phyloP scores from a whole-genome alignment of 345 rosid species.

The Orychophragmus violaceus region DNA sequence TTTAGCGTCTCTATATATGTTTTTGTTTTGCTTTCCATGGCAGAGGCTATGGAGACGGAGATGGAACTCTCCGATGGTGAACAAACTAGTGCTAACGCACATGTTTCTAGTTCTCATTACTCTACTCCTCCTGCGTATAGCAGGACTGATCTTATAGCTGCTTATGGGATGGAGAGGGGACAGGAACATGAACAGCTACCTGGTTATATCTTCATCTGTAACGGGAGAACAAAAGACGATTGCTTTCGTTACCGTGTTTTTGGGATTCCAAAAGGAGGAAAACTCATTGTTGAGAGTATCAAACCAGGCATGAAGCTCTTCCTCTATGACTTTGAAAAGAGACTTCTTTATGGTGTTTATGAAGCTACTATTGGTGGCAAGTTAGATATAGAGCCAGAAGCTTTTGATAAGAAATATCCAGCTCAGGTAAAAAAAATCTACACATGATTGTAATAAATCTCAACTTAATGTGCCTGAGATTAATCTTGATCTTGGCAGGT shows the following conservation, averaged over 20 bases:
- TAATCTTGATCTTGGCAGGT: slow-evolving; percentile 34
- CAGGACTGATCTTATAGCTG: too few species aligned
- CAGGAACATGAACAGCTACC: background rate
- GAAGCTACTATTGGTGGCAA: slow-evolving; percentile 42
- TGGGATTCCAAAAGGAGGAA: slow-evolving; percentile 35
- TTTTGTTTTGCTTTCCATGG: too few species aligned
- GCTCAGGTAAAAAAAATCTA: too few species aligned
- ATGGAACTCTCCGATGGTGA: slow-evolving; percentile 30
- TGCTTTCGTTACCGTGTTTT: slow-evolving; percentile 42
- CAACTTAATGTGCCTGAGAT: background rate
- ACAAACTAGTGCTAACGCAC: slow-evolving; percentile 2
- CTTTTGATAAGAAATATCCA: slow-evolving; percentile 44
- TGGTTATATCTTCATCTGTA: slow-evolving; percentile 56
- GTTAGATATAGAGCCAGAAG: slow-evolving; percentile 42
- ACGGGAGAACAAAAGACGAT: slow-evolving; percentile 39
- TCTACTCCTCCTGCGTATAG: too few species aligned
- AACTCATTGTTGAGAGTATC: slow-evolving; percentile 31
- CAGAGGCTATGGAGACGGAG: slow-evolving; percentile 28
- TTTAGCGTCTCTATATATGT: too few species aligned
- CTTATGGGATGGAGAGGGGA: too few species aligned
- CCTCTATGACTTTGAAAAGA: slow-evolving; percentile 44
- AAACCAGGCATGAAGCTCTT: slow-evolving; percentile 48
- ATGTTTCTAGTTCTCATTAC: too few species aligned
- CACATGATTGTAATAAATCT: background rate
- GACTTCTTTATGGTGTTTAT: slow-evolving; percentile 45